A percentile compares a stretch with the other conserved stretches of the same genome.
Evolutionary conservation across 2,329 filamentous ascomycete species (phyloP).

Genomic region (Dendryphion nanum): DNA sequence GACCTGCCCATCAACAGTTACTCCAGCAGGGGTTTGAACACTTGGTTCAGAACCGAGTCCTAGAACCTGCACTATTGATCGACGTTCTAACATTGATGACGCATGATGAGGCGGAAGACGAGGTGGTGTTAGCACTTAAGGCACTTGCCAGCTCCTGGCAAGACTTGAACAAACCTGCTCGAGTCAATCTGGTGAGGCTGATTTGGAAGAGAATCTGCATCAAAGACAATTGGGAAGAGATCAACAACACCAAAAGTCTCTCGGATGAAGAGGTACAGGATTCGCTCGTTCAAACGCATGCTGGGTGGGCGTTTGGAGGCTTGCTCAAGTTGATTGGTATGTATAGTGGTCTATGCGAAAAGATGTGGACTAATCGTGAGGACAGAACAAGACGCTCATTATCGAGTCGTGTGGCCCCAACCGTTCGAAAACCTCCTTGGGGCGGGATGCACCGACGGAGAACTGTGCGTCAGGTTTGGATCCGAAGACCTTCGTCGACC

Average conservation of each 20-base stretch:
- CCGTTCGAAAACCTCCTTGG: conserved; percentile 24
- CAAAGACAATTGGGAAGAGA: conserved; percentile 77
- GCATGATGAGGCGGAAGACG: conserved; percentile 45
- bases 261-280: conserved; percentile 67
- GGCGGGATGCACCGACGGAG: conserved; percentile 57
- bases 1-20: conserved; percentile 65
- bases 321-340: conserved; percentile 64
- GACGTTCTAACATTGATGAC: conserved; percentile 80
- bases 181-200: conserved; percentile 54
- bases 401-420: conserved; percentile 18
- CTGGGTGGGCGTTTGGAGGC: conserved; percentile 65
- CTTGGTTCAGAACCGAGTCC: conserved; percentile 68
- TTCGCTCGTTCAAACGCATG: conserved; percentile 51
- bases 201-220: conserved; percentile 89
- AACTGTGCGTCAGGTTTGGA: conserved; percentile 54
- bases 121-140: conserved; percentile 74
- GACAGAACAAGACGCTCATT: conserved; percentile 13
- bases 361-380: background rate
- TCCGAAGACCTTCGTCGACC: conserved; percentile 62
- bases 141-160: conserved; percentile 54
- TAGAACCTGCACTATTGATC: conserved; percentile 60
- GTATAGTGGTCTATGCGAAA: conserved; percentile 8
- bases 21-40: conserved; percentile 69
- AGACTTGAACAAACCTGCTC: conserved; percentile 45
- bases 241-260: conserved; percentile 76